A percentile compares a stretch with the other conserved stretches of the same genome.
Evolutionary conservation across 2,329 filamentous ascomycete species (phyloP).

Genomic region (Teratosphaeria destructans): DNA sequence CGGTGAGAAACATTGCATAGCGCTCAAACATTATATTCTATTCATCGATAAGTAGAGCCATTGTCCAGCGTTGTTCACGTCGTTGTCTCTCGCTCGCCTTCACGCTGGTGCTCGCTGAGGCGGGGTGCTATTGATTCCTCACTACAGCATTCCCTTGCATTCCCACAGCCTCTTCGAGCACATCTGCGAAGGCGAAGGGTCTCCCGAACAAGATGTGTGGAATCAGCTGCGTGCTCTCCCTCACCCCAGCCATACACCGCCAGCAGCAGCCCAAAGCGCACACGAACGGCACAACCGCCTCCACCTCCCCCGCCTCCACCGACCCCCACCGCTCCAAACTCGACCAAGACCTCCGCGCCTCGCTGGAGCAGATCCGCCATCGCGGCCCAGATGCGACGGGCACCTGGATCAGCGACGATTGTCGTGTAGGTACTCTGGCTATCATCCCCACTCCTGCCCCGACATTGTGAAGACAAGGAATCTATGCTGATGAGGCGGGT

Average conservation of each 20-base stretch:
- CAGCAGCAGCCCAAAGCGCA: conserved; percentile 1
- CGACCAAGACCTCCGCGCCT: conserved; percentile 18
- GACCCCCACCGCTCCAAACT: conserved; percentile 8
- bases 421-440: conserved; percentile 28
- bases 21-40: too few species aligned
- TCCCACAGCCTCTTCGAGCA: background rate
- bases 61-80: background rate
- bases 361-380: conserved; percentile 32
- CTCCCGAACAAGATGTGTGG: conserved; percentile 17
- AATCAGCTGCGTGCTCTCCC: conserved; percentile 18
- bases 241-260: conserved; percentile 2
- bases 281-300: background rate
- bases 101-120: too few species aligned
- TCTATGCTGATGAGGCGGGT: conserved; percentile 11
- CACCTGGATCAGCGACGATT: conserved; percentile 37
- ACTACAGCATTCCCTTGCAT: background rate
- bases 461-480: background rate
- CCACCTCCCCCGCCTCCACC: conserved; percentile 9
- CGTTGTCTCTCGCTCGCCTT: background rate
- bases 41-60: background rate
- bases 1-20: too few species aligned
- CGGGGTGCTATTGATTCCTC: background rate
- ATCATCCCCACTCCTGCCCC: background rate
- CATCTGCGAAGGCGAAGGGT: background rate
- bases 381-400: conserved; percentile 38